phyloP scores from a whole-genome alignment of 176 grass and related monocot species.

The Juncus effusus region DNA sequence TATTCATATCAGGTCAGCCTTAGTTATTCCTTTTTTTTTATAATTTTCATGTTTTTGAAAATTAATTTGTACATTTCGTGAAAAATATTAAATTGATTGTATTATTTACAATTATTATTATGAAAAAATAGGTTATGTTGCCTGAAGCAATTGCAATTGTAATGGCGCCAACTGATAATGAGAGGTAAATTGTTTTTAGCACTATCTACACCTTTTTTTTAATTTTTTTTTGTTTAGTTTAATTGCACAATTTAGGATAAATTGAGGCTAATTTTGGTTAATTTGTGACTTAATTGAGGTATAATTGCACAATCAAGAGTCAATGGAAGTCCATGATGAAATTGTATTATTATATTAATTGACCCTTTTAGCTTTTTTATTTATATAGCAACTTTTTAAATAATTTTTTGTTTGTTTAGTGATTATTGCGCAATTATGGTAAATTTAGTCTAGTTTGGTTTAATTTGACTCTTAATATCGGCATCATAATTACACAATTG shows the following conservation, averaged over 20 bases:
- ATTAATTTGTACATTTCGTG: neutral
- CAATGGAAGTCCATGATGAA: too few species aligned
- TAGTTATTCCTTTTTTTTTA: slow-evolving; percentile 9
- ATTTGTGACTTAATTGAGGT: neutral
- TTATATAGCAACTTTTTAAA: too few species aligned
- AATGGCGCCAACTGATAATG: slow-evolving; percentile 96
- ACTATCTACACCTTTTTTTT: neutral
- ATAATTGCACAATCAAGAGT: too few species aligned
- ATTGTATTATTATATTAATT: too few species aligned
- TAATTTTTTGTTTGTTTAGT: too few species aligned
- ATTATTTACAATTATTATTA: slow-evolving; percentile 13
- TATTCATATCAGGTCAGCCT: slow-evolving; percentile 92
- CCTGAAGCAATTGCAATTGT: slow-evolving; percentile 99
- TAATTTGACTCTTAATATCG: too few species aligned
- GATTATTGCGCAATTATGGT: too few species aligned
- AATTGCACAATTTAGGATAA: neutral
- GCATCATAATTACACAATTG: too few species aligned
- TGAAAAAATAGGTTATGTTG: slow-evolving; percentile 79
- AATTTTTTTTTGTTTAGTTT: slow-evolving; percentile 10
- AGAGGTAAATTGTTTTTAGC: slow-evolving; percentile 51
- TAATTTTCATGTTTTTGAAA: slow-evolving; percentile 20
- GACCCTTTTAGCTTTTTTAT: too few species aligned
- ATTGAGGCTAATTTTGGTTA: neutral
- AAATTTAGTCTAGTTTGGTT: too few species aligned
- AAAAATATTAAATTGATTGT: slow-evolving; percentile 10